phyloP scores from a whole-genome alignment of 73 alveolate genomes.

The Paramecium tetraurelia region DNA sequence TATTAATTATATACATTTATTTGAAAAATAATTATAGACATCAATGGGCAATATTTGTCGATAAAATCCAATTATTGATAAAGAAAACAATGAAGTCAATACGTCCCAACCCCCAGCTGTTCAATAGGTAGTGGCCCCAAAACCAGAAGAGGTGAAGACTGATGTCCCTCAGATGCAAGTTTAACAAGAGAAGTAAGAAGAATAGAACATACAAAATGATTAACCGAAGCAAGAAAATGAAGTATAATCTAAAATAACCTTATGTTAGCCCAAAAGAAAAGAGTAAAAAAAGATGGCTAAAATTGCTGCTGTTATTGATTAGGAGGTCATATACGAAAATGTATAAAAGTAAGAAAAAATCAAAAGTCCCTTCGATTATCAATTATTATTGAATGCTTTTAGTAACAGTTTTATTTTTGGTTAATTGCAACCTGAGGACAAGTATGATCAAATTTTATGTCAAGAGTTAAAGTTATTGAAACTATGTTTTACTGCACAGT shows the following conservation, averaged over 20 bases:
- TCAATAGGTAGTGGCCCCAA: not conserved
- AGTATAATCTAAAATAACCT: not conserved
- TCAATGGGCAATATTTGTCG: constrained; percentile 2
- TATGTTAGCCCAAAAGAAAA: not conserved
- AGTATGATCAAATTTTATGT: not conserved
- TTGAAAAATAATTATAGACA: not conserved
- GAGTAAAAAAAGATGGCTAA: constrained; percentile 29
- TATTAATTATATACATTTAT: not conserved
- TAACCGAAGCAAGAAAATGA: not conserved
- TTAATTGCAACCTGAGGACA: constrained; percentile 11
- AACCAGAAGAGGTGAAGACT: not conserved
- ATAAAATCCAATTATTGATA: constrained; percentile 2
- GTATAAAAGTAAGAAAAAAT: constrained; percentile 2
- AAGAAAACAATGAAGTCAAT: not conserved
- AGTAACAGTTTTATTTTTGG: not conserved
- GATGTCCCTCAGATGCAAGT: not conserved
- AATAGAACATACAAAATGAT: not conserved
- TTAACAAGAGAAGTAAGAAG: not conserved
- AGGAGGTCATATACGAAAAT: not conserved
- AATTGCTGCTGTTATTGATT: constrained; percentile 21
- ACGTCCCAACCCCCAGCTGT: not conserved
- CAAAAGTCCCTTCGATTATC: constrained; percentile 31
- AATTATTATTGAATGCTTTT: not conserved
- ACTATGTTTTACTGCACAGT: constrained; percentile 59
- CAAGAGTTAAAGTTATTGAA: constrained; percentile 41